Percentiles rank a stretch among this genome's conserved stretches.
These are phyloP conservation scores for Sanguinoderma infundibulare DNA, from an alignment of 1,284 basidiomycete genomes.

Conservation along the genomic window DNA sequence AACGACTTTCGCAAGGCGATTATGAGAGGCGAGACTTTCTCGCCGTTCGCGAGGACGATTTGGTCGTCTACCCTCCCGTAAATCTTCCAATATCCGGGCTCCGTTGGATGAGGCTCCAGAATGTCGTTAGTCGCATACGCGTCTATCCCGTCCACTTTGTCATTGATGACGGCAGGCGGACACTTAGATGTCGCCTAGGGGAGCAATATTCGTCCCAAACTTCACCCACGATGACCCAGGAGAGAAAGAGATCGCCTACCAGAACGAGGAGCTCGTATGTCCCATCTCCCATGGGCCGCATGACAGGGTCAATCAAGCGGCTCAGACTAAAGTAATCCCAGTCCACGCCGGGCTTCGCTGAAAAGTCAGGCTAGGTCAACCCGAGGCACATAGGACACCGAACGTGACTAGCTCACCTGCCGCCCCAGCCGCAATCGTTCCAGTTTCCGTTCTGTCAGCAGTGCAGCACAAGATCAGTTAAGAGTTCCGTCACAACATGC, in stretches of 20 bases:
- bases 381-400: too few species aligned
- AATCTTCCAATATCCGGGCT: slow-evolving; percentile 1
- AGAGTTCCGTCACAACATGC: not conserved
- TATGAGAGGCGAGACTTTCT: too few species aligned
- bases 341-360: not conserved
- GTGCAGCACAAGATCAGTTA: not conserved
- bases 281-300: slow-evolving; percentile 2
- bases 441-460: slow-evolving; percentile 8
- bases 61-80: slow-evolving; percentile 9
- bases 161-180: not conserved
- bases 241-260: not conserved
- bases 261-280: slow-evolving; percentile 3
- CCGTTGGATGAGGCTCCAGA: slow-evolving; percentile 4
- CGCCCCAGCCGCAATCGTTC: not conserved
- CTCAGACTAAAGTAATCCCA: not conserved
- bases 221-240: too few species aligned
- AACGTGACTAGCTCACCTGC: not conserved
- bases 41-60: slow-evolving; percentile 7
- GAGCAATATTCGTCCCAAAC: not conserved
- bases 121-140: slow-evolving; percentile 7
- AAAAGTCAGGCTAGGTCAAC: not conserved
- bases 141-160: not conserved
- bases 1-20: too few species aligned
- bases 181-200: not conserved
- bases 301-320: not conserved